A percentile compares a stretch with the other conserved stretches of the same genome.
phyloP scores from a whole-genome alignment of 768 basidiomycete species.

The Calvatia gigantea region DNA sequence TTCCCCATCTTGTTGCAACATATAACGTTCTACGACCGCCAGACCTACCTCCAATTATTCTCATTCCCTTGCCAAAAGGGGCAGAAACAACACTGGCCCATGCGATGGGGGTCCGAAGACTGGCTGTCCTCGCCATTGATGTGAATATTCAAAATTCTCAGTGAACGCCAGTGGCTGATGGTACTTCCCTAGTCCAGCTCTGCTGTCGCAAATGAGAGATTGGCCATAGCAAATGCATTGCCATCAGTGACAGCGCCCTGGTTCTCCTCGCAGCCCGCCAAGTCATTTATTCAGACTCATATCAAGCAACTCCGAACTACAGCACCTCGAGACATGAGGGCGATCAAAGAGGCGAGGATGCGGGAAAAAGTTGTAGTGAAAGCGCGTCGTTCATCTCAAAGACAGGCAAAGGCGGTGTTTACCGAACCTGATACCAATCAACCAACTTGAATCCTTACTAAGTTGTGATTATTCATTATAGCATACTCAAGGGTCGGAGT shows the following conservation, averaged over 20 bases:
- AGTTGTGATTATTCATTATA: no score
- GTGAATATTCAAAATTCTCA: constrained; percentile 38
- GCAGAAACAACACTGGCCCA: constrained; percentile 61
- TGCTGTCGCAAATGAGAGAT: constrained; percentile 23
- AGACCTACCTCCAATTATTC: constrained; percentile 19
- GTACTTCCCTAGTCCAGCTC: constrained; percentile 18
- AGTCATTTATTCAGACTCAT: constrained; percentile 60
- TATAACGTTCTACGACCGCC: constrained; percentile 49
- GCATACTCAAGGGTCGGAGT: not conserved
- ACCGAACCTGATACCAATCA: not conserved
- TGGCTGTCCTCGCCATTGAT: constrained; percentile 62
- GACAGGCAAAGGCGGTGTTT: constrained; percentile 7
- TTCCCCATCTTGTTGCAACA: constrained; percentile 74
- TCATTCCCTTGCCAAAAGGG: constrained; percentile 58
- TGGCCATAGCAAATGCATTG: constrained; percentile 37
- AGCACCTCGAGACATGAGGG: constrained; percentile 76
- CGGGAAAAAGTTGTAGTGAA: constrained; percentile 50
- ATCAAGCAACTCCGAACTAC: constrained; percentile 80
- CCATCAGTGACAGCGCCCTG: constrained; percentile 63
- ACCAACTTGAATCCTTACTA: no score
- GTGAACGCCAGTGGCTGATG: constrained; percentile 1
- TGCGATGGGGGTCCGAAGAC: constrained; percentile 61
- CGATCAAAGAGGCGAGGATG: constrained; percentile 54
- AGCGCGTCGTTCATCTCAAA: constrained; percentile 21
- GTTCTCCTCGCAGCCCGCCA: constrained; percentile 34